Conservation (phyloP, 257 asterid species). For the Solanum infundibuliforme region DNA sequence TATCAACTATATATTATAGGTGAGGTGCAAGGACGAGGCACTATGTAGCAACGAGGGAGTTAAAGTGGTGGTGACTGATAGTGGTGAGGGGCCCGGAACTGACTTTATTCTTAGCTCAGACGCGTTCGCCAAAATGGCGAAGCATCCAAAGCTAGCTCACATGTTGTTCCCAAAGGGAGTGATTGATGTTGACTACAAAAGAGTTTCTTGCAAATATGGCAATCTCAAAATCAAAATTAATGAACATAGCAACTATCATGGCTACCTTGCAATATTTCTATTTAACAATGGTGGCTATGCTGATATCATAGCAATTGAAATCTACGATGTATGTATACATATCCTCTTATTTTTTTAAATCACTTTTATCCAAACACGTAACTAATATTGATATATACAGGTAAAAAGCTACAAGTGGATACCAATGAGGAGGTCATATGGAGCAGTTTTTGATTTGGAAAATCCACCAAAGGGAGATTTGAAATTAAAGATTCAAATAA, state of each 20-base stretch:
- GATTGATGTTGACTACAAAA: conserved; percentile 9
- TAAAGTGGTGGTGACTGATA: conserved; percentile 19
- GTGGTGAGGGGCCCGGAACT: conserved; percentile 6
- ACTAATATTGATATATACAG: background rate
- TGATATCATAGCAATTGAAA: conserved; percentile 5
- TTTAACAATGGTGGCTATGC: conserved; percentile 8
- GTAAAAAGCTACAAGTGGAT: background rate
- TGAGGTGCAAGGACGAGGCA: conserved; percentile 15
- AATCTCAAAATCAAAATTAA: conserved; percentile 1
- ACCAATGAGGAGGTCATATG: conserved; percentile 11
- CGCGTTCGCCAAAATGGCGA: conserved; percentile 12
- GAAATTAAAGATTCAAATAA: conserved; percentile 5
- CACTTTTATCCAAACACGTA: background rate
- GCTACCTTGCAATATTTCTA: conserved; percentile 4
- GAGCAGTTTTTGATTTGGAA: conserved; percentile 13
- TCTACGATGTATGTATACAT: conserved; percentile 1
- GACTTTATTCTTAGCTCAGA: conserved; percentile 13
- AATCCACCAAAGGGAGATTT: conserved; percentile 11
- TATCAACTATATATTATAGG: conserved; percentile 2
- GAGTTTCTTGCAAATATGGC: conserved; percentile 12
- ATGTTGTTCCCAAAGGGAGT: conserved; percentile 14
- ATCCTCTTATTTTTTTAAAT: too few species aligned
- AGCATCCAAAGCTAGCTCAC: background rate
- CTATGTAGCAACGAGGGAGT: conserved; percentile 13
- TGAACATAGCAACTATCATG: conserved; percentile 12